Percentiles rank a stretch among this genome's conserved stretches.
These are phyloP conservation scores for Penicillium maclennaniae DNA, from an alignment of 495 filamentous ascomycete genomes.

Conservation along the genomic window DNA sequence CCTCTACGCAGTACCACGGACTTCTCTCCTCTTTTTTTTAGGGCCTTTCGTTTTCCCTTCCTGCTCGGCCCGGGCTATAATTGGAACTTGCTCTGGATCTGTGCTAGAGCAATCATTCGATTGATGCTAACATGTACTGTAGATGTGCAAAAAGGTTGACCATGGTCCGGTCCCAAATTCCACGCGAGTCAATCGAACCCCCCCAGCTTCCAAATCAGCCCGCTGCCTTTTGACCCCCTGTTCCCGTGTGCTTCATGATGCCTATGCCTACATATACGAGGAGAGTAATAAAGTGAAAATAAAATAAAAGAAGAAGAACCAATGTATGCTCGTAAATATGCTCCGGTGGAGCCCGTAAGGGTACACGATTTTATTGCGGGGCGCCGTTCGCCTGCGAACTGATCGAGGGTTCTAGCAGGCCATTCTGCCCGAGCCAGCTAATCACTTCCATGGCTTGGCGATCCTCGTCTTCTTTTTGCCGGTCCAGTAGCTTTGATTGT, in stretches of 20 bases:
- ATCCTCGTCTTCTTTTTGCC: conserved; percentile 43
- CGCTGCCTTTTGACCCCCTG: not conserved
- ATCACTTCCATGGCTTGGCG: conserved; percentile 44
- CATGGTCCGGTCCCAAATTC: not conserved
- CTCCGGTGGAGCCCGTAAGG: not conserved
- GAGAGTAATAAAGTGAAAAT: not conserved
- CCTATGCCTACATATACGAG: no score
- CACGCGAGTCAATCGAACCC: not conserved
- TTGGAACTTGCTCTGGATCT: not conserved
- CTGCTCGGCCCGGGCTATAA: not conserved
- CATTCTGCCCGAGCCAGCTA: conserved; percentile 41
- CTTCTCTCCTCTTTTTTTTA: not conserved
- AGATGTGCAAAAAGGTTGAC: not conserved
- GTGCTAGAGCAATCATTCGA: no score
- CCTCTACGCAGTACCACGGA: not conserved
- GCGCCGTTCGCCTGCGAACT: not conserved
- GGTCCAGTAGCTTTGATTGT: conserved; percentile 39
- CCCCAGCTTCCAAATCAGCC: not conserved
- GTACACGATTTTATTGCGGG: conserved; percentile 3
- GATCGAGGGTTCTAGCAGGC: conserved; percentile 22
- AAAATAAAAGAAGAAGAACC: not conserved
- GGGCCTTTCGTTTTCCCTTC: no score
- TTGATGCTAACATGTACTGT: not conserved
- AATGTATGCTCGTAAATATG: not conserved
- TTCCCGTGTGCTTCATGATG: not conserved